These are phyloP conservation scores for Lactarius sp. DNA, from an alignment of 768 basidiomycete genomes.

Conservation along the genomic window DNA sequence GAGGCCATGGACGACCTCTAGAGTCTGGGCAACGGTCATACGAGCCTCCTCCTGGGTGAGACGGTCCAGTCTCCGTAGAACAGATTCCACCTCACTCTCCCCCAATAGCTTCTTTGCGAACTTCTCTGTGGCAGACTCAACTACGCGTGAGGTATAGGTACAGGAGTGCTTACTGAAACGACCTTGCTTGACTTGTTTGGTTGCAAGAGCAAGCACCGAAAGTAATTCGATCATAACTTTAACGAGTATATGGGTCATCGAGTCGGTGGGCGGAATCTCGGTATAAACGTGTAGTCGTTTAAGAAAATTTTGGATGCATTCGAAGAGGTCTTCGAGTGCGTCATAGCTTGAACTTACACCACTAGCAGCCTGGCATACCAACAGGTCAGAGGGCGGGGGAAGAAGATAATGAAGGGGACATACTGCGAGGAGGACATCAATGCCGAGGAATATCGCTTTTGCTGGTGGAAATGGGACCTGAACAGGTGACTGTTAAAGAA, in stretches of 20 bases:
- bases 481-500: not conserved
- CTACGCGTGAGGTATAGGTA: not conserved
- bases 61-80: not conserved
- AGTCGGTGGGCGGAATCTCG: not conserved
- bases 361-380: not conserved
- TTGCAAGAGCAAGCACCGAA: slow-evolving; percentile 10
- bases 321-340: not conserved
- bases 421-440: slow-evolving; percentile 6
- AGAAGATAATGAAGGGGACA: not conserved
- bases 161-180: not conserved
- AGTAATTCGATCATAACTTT: slow-evolving; percentile 8
- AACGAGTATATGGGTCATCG: not conserved
- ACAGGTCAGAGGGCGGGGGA: not conserved
- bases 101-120: slow-evolving; percentile 11
- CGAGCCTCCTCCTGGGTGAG: slow-evolving; percentile 9
- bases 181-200: slow-evolving; percentile 1
- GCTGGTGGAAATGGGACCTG: not conserved
- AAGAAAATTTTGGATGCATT: not conserved
- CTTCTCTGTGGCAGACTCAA: not conserved
- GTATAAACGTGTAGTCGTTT: slow-evolving; percentile 5
- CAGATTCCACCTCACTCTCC: not conserved
- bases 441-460: slow-evolving; percentile 11
- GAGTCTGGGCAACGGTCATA: not conserved
- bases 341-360: slow-evolving; percentile 3
- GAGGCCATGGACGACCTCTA: not conserved